phyloP scores from a whole-genome alignment of 805 yeast genomes.

The Kluyveromyces nonfermentans region DNA sequence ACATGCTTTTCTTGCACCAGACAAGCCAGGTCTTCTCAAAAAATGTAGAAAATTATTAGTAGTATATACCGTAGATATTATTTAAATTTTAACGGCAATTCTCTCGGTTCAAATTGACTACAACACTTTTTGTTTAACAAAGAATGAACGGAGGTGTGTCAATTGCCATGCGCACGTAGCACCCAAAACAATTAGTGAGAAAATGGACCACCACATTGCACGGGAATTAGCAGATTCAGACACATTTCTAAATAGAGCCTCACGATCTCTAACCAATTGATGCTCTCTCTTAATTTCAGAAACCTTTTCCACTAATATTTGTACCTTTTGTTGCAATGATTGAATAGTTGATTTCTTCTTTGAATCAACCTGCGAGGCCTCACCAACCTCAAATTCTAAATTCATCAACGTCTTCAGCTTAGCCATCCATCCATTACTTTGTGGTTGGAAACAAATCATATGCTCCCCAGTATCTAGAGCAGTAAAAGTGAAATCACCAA shows the following conservation, averaged over 20 bases:
- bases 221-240: constrained; percentile 62
- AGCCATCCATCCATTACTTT: constrained; percentile 51
- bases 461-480: constrained; percentile 73
- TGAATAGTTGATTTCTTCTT: constrained; percentile 52
- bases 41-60: neutral
- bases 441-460: constrained; percentile 56
- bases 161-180: constrained; percentile 68
- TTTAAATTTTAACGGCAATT: neutral
- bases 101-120: constrained; percentile 5
- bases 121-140: constrained; percentile 61
- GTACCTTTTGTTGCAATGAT: constrained; percentile 47
- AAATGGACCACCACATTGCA: constrained; percentile 64
- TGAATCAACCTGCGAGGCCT: constrained; percentile 55
- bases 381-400: constrained; percentile 60
- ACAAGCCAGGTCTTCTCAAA: neutral
- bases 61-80: neutral
- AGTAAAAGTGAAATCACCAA: constrained; percentile 64
- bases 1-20: no score
- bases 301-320: constrained; percentile 46
- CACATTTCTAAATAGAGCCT: constrained; percentile 59
- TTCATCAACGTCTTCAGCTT: constrained; percentile 47
- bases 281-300: constrained; percentile 58
- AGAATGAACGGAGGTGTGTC: constrained; percentile 63
- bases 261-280: constrained; percentile 61
- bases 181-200: constrained; percentile 55